Evolutionary conservation across 2,329 filamentous ascomycete species (phyloP), one percentile per base, ranked within the genome.

Genomic region (Onygenales sp.): DNA sequence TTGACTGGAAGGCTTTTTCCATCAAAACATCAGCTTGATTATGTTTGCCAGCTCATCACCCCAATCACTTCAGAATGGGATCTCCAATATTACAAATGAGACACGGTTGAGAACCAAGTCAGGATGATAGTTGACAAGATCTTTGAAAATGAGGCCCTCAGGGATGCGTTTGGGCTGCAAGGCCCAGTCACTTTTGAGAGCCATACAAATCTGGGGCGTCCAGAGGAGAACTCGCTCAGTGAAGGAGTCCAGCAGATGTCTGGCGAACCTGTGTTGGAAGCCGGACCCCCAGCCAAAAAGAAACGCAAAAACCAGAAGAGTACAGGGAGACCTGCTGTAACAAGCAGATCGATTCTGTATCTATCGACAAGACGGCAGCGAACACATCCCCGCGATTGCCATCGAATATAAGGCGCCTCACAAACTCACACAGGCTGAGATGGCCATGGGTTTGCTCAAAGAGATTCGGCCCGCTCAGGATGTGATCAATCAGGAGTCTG

Each of bases 161-260:
- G 65, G 47, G 44, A 50, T 10, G 21, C 42, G 32, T 61, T 75
- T n/a, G 63, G 61, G 32, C 55, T 74, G 4, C 38, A 54, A 13
- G 67, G 69, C 49, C 63, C 63, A 1, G 58, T 72, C 21, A 66
- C 63, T 2, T 74, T 74, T 45, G 62, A 71, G 54, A 72, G 64
- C 58, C 62, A 71, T 48, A 69, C 62, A 2, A 72, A 70, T 51
- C 61, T 69, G 13, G 62, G 65, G 3, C 36, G 32, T 39, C 11
- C 43, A 32, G 1, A 46, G 49, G 55, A 60, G n/a, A 61, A 52
- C 43, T 27, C 58, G 11, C 41, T 21, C 2, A 51, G 49, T n/a
- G 57, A 52, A 38, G 39, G 31, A 11, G 36, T 35, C 14, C 3
- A 11, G 36, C 49, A 59, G 50, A 59, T 60, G 54, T 52, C 53